Conservation (phyloP, 345 rosid genomes). For the Bruguiera gymnorhiza region DNA sequence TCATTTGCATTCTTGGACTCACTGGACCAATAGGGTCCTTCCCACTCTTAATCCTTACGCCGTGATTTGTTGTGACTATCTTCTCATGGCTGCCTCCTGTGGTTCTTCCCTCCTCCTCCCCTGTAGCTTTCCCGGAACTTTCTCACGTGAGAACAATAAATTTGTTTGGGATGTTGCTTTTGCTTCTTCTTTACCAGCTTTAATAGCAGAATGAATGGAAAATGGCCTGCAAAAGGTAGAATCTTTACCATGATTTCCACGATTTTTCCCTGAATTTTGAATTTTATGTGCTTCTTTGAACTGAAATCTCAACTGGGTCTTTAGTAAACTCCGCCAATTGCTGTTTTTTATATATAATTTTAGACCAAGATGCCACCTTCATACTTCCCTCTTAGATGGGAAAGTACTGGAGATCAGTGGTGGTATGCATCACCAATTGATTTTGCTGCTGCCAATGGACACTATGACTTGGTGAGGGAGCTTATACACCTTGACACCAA, state of each 20-base stretch:
- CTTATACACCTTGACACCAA: slow-evolving; percentile 85
- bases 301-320: slow-evolving; percentile 8
- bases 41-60: slow-evolving; percentile 14
- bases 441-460: slow-evolving; percentile 94
- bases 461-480: slow-evolving; percentile 75
- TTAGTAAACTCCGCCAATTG: background rate
- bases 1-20: background rate
- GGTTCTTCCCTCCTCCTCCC: background rate
- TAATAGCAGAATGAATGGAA: background rate
- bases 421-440: slow-evolving; percentile 98
- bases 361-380: slow-evolving; percentile 54
- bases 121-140: slow-evolving; percentile 8
- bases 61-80: background rate
- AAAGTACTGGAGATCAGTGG: slow-evolving; percentile 99
- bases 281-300: slow-evolving; percentile 1
- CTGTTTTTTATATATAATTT: background rate
- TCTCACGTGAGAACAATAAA: background rate
- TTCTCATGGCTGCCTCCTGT: background rate
- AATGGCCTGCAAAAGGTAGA: background rate
- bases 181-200: slow-evolving; percentile 7
- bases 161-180: background rate
- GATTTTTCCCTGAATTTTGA: slow-evolving; percentile 5
- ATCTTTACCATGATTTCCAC: background rate
- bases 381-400: slow-evolving; percentile 94
- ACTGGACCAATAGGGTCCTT: background rate